Evolutionary conservation across 352 stramenopile species (phyloP).

Genomic region (Pythium sp.): DNA sequence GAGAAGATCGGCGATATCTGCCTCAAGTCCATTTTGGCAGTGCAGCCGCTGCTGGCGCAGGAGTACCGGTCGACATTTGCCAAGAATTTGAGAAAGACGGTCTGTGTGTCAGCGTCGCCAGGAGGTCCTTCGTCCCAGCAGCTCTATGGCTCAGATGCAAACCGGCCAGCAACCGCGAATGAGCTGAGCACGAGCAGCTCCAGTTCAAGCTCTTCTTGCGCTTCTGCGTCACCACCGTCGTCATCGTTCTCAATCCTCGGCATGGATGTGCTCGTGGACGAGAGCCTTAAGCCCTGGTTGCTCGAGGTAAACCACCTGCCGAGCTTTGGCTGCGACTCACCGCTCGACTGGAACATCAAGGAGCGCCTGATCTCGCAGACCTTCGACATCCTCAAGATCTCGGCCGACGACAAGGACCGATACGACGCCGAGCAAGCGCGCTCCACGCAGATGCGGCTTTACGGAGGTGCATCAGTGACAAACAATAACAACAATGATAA

Average conservation of each 20-base stretch:
- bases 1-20: conserved; percentile 92
- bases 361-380: conserved; percentile 91
- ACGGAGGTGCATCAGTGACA: conserved; percentile 29
- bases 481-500: conserved; percentile 14
- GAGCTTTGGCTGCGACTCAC: conserved; percentile 94
- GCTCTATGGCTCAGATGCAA: neutral
- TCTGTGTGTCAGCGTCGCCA: conserved; percentile 33
- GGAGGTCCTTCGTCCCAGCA: conserved; percentile 9
- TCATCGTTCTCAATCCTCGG: conserved; percentile 93
- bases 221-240: conserved; percentile 18
- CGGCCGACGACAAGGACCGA: conserved; percentile 64
- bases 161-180: conserved; percentile 20
- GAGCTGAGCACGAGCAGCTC: neutral
- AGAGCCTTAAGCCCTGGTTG: conserved; percentile 93
- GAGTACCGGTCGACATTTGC: conserved; percentile 91
- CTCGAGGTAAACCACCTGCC: conserved; percentile 98
- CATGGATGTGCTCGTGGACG: conserved; percentile 96
- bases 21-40: conserved; percentile 91
- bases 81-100: conserved; percentile 67
- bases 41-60: conserved; percentile 90
- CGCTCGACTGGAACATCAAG: conserved; percentile 95
- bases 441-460: conserved; percentile 59
- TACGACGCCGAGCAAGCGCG: conserved; percentile 74
- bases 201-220: neutral
- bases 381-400: conserved; percentile 86